These are phyloP conservation scores for Geotrichum candidum DNA, from an alignment of 1,139 yeast genomes.

Conservation along the genomic window DNA sequence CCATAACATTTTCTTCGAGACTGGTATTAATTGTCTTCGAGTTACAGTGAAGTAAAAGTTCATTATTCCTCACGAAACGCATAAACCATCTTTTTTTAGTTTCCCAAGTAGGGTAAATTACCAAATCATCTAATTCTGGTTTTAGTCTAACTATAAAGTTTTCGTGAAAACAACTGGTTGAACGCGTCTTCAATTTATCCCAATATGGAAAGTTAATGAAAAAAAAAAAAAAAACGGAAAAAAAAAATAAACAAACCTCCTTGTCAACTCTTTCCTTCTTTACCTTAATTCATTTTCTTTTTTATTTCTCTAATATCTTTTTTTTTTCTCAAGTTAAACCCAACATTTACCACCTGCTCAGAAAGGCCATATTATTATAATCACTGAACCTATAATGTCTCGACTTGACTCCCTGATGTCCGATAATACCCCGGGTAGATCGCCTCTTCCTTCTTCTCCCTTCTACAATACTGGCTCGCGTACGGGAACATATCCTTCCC, in stretches of 20 bases:
- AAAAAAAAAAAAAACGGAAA: not conserved
- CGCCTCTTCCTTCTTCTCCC: constrained; percentile 15
- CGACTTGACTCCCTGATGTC: constrained; percentile 13
- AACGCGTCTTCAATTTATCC: constrained; percentile 7
- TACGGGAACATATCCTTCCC: constrained; percentile 11
- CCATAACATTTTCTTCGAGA: constrained; percentile 6
- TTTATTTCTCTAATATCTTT: not conserved
- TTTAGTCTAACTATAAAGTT: not conserved
- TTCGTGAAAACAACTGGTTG: not conserved
- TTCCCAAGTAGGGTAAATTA: not conserved
- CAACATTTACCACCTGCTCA: not conserved
- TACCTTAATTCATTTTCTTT: not conserved
- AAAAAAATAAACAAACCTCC: not conserved
- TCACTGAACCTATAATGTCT: constrained; percentile 3
- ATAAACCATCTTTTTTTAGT: not conserved
- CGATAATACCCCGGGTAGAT: constrained; percentile 12
- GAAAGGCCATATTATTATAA: not conserved
- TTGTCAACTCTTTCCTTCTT: not conserved
- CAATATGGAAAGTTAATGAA: constrained; percentile 10
- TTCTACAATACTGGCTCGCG: constrained; percentile 5
- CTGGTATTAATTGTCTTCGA: not conserved
- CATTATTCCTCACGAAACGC: not conserved
- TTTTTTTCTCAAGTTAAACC: not conserved
- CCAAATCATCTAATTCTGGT: not conserved
- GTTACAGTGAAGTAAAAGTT: not conserved